phyloP scores from a whole-genome alignment of 495 filamentous ascomycete species.

The Talaromyces wortmannii region DNA sequence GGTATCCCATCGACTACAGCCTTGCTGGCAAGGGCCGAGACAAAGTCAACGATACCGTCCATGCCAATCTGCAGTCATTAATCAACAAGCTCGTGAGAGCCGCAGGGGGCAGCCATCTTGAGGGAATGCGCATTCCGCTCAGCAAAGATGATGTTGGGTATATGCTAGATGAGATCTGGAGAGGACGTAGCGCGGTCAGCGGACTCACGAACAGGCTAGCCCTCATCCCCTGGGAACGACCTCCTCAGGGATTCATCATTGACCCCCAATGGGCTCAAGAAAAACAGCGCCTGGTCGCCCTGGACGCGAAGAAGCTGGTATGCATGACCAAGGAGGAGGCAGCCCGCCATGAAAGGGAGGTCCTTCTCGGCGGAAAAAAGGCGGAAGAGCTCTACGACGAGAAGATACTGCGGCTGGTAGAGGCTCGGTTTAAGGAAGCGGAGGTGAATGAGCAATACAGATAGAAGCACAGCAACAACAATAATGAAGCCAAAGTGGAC shows the following conservation, averaged over 20 bases:
- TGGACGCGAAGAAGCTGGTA: constrained; percentile 68
- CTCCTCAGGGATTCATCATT: constrained; percentile 41
- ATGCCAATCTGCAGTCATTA: constrained; percentile 61
- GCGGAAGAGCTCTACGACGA: constrained; percentile 67
- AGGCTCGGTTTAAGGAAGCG: constrained; percentile 55
- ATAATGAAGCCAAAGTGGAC: too few relatives aligned
- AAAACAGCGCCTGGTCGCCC: constrained; percentile 62
- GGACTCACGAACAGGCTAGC: constrained; percentile 71
- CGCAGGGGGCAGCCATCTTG: constrained; percentile 48
- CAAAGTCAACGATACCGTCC: constrained; percentile 82
- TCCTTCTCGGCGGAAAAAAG: constrained; percentile 62
- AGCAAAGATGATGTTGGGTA: constrained; percentile 76
- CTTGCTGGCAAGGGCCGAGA: constrained; percentile 68
- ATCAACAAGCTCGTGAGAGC: constrained; percentile 65
- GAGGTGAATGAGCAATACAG: constrained; percentile 46
- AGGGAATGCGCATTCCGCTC: constrained; percentile 71
- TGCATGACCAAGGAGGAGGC: constrained; percentile 97
- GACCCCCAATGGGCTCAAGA: constrained; percentile 36
- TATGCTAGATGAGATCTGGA: constrained; percentile 82
- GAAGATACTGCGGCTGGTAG: constrained; percentile 56
- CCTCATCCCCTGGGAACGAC: constrained; percentile 67
- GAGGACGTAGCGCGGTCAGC: constrained; percentile 75
- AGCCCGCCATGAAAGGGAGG: constrained; percentile 68
- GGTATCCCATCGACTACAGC: constrained; percentile 80
- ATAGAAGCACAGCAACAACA: constrained; percentile 9